A percentile compares a stretch with the other conserved stretches of the same genome.
phyloP scores from a whole-genome alignment of 1,284 basidiomycete genomes.

The Leccinum angustisporum region DNA sequence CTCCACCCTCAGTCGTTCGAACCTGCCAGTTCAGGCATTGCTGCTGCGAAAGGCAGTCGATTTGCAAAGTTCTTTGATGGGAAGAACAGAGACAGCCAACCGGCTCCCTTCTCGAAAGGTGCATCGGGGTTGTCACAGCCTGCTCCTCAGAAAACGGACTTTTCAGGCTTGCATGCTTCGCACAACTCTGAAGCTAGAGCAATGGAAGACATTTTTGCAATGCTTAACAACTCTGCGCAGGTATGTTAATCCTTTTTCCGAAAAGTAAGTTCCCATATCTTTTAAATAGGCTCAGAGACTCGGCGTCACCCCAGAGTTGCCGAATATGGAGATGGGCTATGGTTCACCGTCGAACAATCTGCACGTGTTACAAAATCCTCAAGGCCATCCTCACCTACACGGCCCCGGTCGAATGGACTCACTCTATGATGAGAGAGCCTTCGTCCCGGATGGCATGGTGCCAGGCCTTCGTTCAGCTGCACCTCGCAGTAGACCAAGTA shows the following conservation, averaged over 20 bases:
- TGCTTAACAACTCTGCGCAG: constrained; percentile 36
- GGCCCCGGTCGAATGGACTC: constrained; percentile 55
- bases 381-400: constrained; percentile 43
- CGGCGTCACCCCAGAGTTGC: constrained; percentile 22
- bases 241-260: constrained; percentile 11
- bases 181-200: constrained; percentile 51
- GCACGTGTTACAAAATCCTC: constrained; percentile 41
- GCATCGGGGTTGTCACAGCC: constrained; percentile 46
- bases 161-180: constrained; percentile 35
- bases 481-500: constrained; percentile 59
- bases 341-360: constrained; percentile 21
- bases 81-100: constrained; percentile 53
- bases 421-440: constrained; percentile 73
- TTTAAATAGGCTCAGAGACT: constrained; percentile 30
- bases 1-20: constrained; percentile 35
- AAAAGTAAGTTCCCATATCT: constrained; percentile 4
- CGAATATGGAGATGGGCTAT: constrained; percentile 29
- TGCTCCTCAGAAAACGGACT: constrained; percentile 48
- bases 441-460: constrained; percentile 80
- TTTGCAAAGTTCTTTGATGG: constrained; percentile 82
- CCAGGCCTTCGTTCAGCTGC: constrained; percentile 71
- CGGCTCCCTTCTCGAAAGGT: constrained; percentile 38
- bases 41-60: constrained; percentile 66
- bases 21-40: constrained; percentile 37
- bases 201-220: constrained; percentile 72